Conservation (phyloP, 129 eudicot genomes). For the Tagetes erecta region DNA sequence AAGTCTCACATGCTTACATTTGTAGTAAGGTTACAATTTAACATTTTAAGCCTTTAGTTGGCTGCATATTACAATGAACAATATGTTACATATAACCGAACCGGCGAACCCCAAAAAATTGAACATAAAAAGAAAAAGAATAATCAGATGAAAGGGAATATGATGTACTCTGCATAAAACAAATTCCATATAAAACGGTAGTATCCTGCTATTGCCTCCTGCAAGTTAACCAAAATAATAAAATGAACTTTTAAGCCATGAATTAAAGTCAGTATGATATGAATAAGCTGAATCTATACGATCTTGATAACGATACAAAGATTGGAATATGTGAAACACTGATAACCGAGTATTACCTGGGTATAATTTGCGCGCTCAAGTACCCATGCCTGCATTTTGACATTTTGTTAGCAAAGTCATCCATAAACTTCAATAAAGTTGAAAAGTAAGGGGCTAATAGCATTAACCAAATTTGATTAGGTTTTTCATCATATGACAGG, state of each 20-base stretch:
- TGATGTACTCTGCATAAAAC: slow-evolving; percentile 80
- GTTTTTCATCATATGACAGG: background rate
- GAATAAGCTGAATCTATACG: slow-evolving; percentile 16
- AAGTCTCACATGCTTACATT: slow-evolving; percentile 17
- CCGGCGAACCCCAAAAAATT: background rate
- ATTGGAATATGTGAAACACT: background rate
- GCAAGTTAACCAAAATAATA: slow-evolving; percentile 34
- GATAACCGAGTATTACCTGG: slow-evolving; percentile 50
- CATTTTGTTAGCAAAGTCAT: background rate
- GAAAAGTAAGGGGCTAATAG: background rate
- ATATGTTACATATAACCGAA: slow-evolving; percentile 6
- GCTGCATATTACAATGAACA: slow-evolving; percentile 20
- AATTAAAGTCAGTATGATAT: slow-evolving; percentile 10
- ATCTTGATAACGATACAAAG: background rate
- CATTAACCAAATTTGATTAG: background rate
- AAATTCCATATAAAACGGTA: slow-evolving; percentile 95
- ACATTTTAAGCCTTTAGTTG: slow-evolving; percentile 14
- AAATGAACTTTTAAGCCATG: background rate
- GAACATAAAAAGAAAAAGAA: background rate
- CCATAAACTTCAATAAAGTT: background rate
- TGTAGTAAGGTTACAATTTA: slow-evolving; percentile 4
- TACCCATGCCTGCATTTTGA: slow-evolving; percentile 69
- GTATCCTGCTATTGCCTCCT: slow-evolving; percentile 91
- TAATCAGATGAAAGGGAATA: slow-evolving; percentile 71
- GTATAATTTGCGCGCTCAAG: slow-evolving; percentile 83